phyloP scores from a whole-genome alignment of 306 rosid species.

The Quercus bicolor region DNA sequence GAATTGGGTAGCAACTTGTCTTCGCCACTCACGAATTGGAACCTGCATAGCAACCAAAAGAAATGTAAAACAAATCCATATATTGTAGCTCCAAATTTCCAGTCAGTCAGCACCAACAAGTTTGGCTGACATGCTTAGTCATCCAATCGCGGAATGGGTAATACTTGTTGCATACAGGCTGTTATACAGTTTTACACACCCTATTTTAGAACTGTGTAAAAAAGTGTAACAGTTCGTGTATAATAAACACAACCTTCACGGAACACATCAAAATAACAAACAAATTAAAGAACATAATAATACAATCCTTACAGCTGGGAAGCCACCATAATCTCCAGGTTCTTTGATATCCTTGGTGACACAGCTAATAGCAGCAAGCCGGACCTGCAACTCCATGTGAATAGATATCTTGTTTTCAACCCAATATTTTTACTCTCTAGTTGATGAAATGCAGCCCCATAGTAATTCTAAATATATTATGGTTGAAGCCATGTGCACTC shows the following conservation, averaged over 20 bases:
- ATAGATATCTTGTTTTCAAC: constrained; percentile 25
- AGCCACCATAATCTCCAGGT: constrained; percentile 88
- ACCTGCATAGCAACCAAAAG: constrained; percentile 42
- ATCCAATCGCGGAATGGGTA: neutral
- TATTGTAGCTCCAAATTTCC: neutral
- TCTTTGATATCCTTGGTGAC: constrained; percentile 79
- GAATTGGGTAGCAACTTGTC: constrained; percentile 55
- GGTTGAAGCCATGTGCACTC: neutral
- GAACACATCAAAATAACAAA: neutral
- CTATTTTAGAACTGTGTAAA: no score
- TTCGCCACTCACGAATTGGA: constrained; percentile 65
- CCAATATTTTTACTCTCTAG: constrained; percentile 6
- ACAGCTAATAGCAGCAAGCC: constrained; percentile 79
- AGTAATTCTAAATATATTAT: neutral
- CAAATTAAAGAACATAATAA: neutral
- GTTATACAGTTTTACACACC: no score
- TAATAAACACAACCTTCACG: no score
- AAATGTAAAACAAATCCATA: constrained; percentile 5
- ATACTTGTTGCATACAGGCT: no score
- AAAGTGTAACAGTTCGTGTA: no score
- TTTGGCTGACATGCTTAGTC: neutral
- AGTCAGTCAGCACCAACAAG: neutral
- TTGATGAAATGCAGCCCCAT: constrained; percentile 8
- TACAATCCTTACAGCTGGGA: constrained; percentile 59
- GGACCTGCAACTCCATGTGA: constrained; percentile 47